Percentiles rank a stretch among this genome's conserved stretches.
Conservation (phyloP, 2,329 filamentous ascomycete genomes). For the Alternaria sp. region DNA sequence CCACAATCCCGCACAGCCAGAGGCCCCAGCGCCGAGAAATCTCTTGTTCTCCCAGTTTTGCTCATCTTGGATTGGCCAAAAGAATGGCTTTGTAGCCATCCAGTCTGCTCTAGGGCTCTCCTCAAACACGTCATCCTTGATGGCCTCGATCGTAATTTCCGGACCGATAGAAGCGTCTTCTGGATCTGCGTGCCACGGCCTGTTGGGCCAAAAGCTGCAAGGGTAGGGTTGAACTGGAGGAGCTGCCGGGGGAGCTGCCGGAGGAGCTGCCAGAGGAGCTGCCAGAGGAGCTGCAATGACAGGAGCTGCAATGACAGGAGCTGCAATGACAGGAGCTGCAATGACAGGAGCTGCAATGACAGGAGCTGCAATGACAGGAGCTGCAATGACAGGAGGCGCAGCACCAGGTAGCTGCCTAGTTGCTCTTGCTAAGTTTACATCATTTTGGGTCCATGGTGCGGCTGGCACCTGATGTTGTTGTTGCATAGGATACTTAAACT, state of each 20-base stretch:
- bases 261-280: neutral
- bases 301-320: too few species aligned
- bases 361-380: neutral
- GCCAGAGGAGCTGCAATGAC: too few species aligned
- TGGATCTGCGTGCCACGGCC: neutral
- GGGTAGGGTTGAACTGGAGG: neutral
- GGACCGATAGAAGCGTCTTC: neutral
- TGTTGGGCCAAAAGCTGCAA: neutral
- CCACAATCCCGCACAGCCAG: slow-evolving; percentile 4
- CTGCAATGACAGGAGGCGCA: neutral
- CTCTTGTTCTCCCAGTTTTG: slow-evolving; percentile 2
- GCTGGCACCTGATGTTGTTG: neutral
- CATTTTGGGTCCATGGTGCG: neutral
- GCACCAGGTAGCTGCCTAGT: neutral
- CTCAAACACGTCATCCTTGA: neutral
- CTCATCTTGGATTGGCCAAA: neutral
- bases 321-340: neutral
- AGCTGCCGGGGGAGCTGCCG: neutral
- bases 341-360: neutral
- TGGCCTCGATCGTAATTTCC: neutral
- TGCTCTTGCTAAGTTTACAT: neutral
- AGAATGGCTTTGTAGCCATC: neutral
- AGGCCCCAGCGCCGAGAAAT: slow-evolving; percentile 7
- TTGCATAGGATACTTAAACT: neutral
- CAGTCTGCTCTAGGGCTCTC: neutral